phyloP scores from a whole-genome alignment of 441 rosid genomes.

The Erodium moschatum region DNA sequence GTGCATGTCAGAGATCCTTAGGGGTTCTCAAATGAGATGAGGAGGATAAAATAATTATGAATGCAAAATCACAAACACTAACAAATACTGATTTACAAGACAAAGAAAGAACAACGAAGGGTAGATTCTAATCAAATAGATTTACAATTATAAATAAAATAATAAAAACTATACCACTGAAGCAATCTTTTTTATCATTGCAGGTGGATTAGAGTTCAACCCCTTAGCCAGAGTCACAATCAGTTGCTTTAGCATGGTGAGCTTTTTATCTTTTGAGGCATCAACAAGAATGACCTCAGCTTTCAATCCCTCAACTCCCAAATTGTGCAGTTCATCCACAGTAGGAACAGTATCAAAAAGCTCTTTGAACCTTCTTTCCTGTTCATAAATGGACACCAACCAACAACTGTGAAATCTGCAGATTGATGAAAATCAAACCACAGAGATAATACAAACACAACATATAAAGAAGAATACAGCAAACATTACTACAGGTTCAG shows the following conservation, averaged over 20 bases:
- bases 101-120: background rate
- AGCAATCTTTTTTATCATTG: constrained; percentile 83
- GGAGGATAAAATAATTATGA: background rate
- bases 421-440: background rate
- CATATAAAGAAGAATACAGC: background rate
- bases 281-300: constrained; percentile 89
- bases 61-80: background rate
- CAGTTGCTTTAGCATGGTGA: constrained; percentile 85
- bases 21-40: background rate
- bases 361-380: constrained; percentile 89
- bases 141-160: constrained; percentile 18
- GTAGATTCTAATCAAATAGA: background rate
- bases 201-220: constrained; percentile 78
- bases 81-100: background rate
- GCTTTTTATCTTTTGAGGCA: constrained; percentile 75
- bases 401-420: background rate
- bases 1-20: background rate
- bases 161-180: constrained; percentile 58
- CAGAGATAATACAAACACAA: background rate
- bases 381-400: constrained; percentile 14
- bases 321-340: constrained; percentile 72
- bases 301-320: constrained; percentile 68
- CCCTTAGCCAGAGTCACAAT: constrained; percentile 73
- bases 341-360: constrained; percentile 67
- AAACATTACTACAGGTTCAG: background rate